A percentile compares a stretch with the other conserved stretches of the same genome.
phyloP scores from a whole-genome alignment of 139 green algal species.

The Zygnema cylindricum region DNA sequence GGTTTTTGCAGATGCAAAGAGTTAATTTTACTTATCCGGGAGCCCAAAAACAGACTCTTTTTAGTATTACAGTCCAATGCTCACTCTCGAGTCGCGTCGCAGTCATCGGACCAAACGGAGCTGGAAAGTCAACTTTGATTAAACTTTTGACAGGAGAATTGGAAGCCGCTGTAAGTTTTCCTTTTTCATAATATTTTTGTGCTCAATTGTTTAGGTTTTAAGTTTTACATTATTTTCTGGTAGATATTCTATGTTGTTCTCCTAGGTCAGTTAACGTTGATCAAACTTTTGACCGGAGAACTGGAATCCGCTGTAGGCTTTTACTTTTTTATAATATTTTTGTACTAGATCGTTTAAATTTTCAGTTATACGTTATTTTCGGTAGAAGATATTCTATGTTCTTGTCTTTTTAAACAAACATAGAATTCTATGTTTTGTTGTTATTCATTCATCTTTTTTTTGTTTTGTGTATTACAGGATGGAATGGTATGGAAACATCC shows the following conservation, averaged over 20 bases:
- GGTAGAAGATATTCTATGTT: too few species aligned
- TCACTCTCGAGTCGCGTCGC: constrained; percentile 81
- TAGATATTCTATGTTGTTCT: too few species aligned
- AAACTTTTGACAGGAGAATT: constrained; percentile 87
- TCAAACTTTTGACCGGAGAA: constrained; percentile 89
- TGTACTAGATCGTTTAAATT: too few species aligned
- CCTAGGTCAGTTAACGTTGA: constrained; percentile 94
- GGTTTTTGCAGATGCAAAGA: not conserved
- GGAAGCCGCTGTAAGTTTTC: constrained; percentile 73
- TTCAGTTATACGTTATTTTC: too few species aligned
- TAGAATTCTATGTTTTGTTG: too few species aligned
- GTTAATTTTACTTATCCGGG: constrained; percentile 82
- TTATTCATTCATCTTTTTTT: too few species aligned
- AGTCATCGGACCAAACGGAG: constrained; percentile 84
- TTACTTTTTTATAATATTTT: too few species aligned
- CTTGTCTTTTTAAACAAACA: too few species aligned
- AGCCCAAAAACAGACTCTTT: constrained; percentile 72
- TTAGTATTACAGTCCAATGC: constrained; percentile 66
- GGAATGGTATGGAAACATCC: constrained; percentile 73
- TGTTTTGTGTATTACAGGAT: too few species aligned
- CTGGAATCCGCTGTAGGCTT: constrained; percentile 71
- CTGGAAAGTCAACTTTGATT: constrained; percentile 93
- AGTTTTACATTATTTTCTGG: too few species aligned
- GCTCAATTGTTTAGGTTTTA: too few species aligned
- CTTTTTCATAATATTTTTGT: too few species aligned